A percentile compares a stretch with the other conserved stretches of the same genome.
phyloP scores from a whole-genome alignment of 495 filamentous ascomycete genomes.

The Aspergillus sclerotioniger region DNA sequence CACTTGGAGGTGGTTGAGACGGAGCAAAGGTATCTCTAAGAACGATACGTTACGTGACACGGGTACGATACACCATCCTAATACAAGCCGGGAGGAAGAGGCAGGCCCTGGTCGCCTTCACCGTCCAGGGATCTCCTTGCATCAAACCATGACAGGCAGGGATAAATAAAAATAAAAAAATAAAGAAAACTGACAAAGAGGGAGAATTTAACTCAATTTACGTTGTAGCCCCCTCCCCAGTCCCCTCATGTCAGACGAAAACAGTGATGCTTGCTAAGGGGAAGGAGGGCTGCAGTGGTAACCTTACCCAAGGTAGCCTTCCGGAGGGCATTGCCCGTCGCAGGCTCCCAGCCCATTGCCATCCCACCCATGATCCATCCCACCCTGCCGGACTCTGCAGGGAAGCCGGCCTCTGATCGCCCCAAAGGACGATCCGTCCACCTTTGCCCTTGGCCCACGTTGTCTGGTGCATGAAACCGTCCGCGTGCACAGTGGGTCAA shows the following conservation, averaged over 20 bases:
- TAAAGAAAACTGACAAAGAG: not conserved
- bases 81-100: not conserved
- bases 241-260: not conserved
- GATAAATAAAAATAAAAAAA: not conserved
- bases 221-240: not conserved
- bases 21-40: not conserved
- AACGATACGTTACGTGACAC: not conserved
- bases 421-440: constrained; percentile 29
- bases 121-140: constrained; percentile 3
- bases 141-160: not conserved
- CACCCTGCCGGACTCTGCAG: constrained; percentile 21
- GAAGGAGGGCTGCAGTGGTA: not conserved
- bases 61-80: not conserved
- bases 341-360: not conserved
- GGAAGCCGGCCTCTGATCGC: constrained; percentile 24
- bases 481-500: constrained; percentile 45
- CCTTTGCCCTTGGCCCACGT: constrained; percentile 42
- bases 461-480: constrained; percentile 47
- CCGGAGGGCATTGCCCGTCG: not conserved
- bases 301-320: not conserved
- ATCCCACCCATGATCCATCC: constrained; percentile 1
- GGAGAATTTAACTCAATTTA: not conserved
- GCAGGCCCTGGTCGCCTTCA: not conserved
- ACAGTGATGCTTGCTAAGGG: not conserved
- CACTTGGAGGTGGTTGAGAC: constrained; percentile 2